A percentile compares a stretch with the other conserved stretches of the same genome.
Evolutionary conservation across 2,329 filamentous ascomycete genomes (phyloP).

Genomic region (Epicoccum sorghinum): DNA sequence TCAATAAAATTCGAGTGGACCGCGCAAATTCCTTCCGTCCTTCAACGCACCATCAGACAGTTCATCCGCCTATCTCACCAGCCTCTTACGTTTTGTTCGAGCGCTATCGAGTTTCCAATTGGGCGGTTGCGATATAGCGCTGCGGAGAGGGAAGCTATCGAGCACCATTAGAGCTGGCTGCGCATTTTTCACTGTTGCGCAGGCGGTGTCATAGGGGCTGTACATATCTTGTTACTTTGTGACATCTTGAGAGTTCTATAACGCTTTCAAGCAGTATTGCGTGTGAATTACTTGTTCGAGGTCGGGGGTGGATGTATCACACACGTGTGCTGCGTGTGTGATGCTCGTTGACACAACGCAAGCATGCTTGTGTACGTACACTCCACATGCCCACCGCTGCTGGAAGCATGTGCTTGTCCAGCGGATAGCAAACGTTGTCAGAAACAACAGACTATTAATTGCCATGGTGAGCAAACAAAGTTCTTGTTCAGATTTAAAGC

Average conservation of each 20-base stretch:
- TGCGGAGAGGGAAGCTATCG: slow-evolving; percentile 62
- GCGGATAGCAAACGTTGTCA: no score
- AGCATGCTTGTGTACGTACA: no score
- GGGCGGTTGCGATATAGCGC: slow-evolving; percentile 63
- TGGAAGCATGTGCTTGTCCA: no score
- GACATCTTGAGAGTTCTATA: background rate
- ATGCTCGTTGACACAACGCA: no score
- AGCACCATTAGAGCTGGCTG: slow-evolving; percentile 76
- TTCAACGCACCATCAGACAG: slow-evolving; percentile 49
- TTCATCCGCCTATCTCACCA: slow-evolving; percentile 47
- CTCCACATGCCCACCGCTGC: no score
- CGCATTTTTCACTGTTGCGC: slow-evolving; percentile 69
- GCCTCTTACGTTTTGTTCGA: slow-evolving; percentile 49
- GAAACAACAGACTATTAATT: no score
- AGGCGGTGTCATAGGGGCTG: slow-evolving; percentile 85
- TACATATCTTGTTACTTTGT: slow-evolving; percentile 59
- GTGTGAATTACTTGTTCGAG: no score
- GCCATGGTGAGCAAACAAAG: no score
- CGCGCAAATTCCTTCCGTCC: slow-evolving; percentile 18
- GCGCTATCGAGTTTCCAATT: slow-evolving; percentile 40
- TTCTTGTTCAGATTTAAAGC: no score
- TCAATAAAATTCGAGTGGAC: slow-evolving; percentile 28
- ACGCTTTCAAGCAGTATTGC: no score
- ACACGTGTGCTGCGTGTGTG: no score
- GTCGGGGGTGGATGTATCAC: no score